These are phyloP conservation scores for Boletus mariae DNA, from an alignment of 1,284 basidiomycete genomes.

Conservation along the genomic window DNA sequence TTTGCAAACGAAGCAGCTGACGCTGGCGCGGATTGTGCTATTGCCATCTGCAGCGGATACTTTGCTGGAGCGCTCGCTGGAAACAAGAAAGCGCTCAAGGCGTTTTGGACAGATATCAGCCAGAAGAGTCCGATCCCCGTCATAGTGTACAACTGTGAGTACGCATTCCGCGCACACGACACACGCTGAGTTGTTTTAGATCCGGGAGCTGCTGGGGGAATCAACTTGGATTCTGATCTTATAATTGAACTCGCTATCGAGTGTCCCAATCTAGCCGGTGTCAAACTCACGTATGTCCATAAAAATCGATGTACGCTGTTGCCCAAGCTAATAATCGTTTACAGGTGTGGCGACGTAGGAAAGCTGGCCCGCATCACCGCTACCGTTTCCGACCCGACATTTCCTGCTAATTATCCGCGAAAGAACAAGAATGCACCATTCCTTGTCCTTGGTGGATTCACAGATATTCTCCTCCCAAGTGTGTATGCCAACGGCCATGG, in stretches of 20 bases:
- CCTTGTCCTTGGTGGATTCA: conserved; percentile 75
- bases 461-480: conserved; percentile 76
- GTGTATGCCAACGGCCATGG: conserved; percentile 67
- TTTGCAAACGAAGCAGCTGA: conserved; percentile 70
- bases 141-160: conserved; percentile 86
- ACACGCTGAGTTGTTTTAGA: conserved; percentile 38
- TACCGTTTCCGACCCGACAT: conserved; percentile 57
- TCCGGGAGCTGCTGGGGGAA: conserved; percentile 79
- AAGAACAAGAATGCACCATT: conserved; percentile 64
- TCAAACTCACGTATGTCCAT: conserved; percentile 76
- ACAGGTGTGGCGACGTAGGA: conserved; percentile 84
- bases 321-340: conserved; percentile 2
- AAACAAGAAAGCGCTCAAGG: conserved; percentile 67
- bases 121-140: conserved; percentile 81
- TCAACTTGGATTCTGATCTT: conserved; percentile 84
- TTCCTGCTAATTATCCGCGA: conserved; percentile 59
- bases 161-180: neutral
- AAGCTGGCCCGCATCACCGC: conserved; percentile 83
- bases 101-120: conserved; percentile 75
- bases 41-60: conserved; percentile 85
- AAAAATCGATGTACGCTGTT: neutral
- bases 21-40: conserved; percentile 81
- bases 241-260: conserved; percentile 75
- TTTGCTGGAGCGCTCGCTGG: conserved; percentile 70
- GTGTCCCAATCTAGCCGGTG: conserved; percentile 73